Evolutionary conservation across 1,139 yeast species (phyloP), one percentile per base, ranked within the genome.

Genomic region (Blastobotrys raffinosifermentans): DNA sequence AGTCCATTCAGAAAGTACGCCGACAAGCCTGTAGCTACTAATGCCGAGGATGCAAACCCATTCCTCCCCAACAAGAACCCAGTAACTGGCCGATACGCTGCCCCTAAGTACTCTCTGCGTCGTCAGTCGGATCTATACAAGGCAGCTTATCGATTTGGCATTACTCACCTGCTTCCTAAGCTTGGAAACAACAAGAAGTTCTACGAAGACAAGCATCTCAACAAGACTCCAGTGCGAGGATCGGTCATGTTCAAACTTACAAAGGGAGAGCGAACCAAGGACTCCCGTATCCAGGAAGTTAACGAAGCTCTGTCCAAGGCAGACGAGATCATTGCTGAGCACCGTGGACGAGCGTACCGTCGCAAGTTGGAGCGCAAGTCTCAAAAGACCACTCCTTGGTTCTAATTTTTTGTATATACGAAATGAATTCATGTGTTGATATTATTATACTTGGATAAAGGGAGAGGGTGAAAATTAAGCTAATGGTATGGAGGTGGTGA

Each of bases 51-150:
- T 41, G 82, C 85, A 52, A 91, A 91, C 60, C 98, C 98, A 37
- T 91, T 91, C 59, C 62, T 86, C 40, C 81, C 94, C 19, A 87
- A 86, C 58, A 81, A 75, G 55, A 87, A 89, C 60, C 87, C 94
- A 11, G 75, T 80, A 19, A 84, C 94, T 14, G 77, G 84, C 14
- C 72, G 67, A 50, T 77, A 82, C 68, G 93, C 85, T 52, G 78
- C 78, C 37, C 84, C 97, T 17, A 72, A 77, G 47, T 84, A 76
- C 61, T 84, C 95, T 9, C 67, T 80, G 53, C 77, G 96, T 63
- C 75, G 93, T 54, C 91, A 87, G 54, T 78, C 93, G 16, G 96
- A 81, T 50, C 65, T 91, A 39, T 87, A 72, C 69, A 89, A 89
- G 63, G 64, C 83, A 54, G 96, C 97, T 4, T 71, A 75, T 55